These are phyloP conservation scores for Nakazawaea ambrosiae DNA, from an alignment of 805 yeast species.

Conservation along the genomic window DNA sequence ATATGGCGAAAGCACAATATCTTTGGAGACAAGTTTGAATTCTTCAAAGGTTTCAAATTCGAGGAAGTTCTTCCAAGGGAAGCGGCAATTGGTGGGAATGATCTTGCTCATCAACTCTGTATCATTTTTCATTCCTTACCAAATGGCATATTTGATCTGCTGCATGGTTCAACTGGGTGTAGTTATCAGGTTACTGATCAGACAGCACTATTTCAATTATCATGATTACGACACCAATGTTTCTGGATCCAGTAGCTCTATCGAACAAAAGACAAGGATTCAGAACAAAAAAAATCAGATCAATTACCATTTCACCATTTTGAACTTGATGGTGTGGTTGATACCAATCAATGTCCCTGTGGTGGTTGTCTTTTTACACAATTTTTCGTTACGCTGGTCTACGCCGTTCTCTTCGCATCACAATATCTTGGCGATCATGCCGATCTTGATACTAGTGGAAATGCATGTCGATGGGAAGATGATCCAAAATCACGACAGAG, in stretches of 20 bases:
- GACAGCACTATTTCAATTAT: background rate
- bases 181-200: constrained; percentile 29
- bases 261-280: background rate
- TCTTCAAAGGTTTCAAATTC: too few species aligned
- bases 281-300: constrained; percentile 23
- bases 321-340: constrained; percentile 69
- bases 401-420: constrained; percentile 87
- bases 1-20: background rate
- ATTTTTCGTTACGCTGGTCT: constrained; percentile 68
- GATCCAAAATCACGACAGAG: constrained; percentile 31
- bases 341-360: constrained; percentile 76
- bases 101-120: constrained; percentile 36
- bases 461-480: constrained; percentile 41
- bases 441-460: constrained; percentile 57
- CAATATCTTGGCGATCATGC: constrained; percentile 69
- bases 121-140: constrained; percentile 69
- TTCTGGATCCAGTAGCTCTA: background rate
- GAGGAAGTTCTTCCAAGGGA: constrained; percentile 16
- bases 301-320: constrained; percentile 57
- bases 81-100: constrained; percentile 26
- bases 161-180: constrained; percentile 52
- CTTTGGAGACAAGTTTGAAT: constrained; percentile 1
- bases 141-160: constrained; percentile 62
- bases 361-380: constrained; percentile 74
- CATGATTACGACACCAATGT: background rate